These are phyloP conservation scores for Aspergillus quadrilineatus DNA, from an alignment of 2,329 filamentous ascomycete species.

Conservation along the genomic window DNA sequence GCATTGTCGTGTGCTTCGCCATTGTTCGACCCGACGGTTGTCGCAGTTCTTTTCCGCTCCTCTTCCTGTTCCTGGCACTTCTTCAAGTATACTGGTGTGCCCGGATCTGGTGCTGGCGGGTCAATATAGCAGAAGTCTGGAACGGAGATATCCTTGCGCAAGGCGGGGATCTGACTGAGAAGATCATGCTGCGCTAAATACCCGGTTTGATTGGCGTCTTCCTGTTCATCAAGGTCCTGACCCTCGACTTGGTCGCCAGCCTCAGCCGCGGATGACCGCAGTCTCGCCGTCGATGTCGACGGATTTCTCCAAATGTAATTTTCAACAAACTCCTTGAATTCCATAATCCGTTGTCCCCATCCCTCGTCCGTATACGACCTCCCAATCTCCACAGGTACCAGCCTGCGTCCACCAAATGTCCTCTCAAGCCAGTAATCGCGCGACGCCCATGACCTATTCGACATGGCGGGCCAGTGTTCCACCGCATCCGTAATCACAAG, in stretches of 20 bases:
- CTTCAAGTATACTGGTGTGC: slow-evolving; percentile 46
- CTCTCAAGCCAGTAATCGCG: slow-evolving; percentile 69
- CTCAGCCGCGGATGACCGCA: background rate
- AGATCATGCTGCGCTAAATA: slow-evolving; percentile 94
- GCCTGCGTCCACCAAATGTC: slow-evolving; percentile 72
- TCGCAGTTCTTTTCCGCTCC: slow-evolving; percentile 5
- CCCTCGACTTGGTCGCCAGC: background rate
- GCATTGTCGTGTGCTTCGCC: slow-evolving; percentile 1
- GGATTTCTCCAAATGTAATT: slow-evolving; percentile 53
- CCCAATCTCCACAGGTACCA: slow-evolving; percentile 85
- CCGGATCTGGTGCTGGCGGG: slow-evolving; percentile 57
- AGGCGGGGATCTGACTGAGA: slow-evolving; percentile 73
- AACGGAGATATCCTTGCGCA: slow-evolving; percentile 72
- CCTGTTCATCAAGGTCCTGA: background rate
- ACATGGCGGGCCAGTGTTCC: slow-evolving; percentile 74
- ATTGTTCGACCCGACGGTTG: background rate
- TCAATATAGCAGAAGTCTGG: slow-evolving; percentile 82
- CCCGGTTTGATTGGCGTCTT: slow-evolving; percentile 49
- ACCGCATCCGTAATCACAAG: slow-evolving; percentile 68
- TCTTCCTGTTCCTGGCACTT: slow-evolving; percentile 31
- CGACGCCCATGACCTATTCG: slow-evolving; percentile 66
- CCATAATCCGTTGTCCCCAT: slow-evolving; percentile 80
- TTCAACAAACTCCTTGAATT: slow-evolving; percentile 69
- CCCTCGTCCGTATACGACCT: slow-evolving; percentile 80
- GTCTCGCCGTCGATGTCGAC: background rate